Conservation (phyloP, 2,329 filamentous ascomycete genomes). For the Colletotrichum orbiculare region DNA sequence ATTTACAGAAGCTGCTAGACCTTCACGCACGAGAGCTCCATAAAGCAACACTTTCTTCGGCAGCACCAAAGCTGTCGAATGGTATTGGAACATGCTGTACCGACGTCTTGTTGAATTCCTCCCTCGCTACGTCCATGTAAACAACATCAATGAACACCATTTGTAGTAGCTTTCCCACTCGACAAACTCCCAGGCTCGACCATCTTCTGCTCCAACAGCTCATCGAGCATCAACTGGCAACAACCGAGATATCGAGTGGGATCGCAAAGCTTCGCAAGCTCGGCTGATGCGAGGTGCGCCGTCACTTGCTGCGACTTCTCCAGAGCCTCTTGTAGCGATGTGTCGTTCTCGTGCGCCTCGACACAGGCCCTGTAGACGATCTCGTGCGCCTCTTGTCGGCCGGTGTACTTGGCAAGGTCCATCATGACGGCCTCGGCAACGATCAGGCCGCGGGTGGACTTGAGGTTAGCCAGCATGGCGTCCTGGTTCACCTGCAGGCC, state of each 20-base stretch:
- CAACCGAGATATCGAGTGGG: slow-evolving; percentile 36
- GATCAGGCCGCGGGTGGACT: slow-evolving; percentile 63
- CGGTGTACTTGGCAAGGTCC: slow-evolving; percentile 63
- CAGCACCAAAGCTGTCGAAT: too few species aligned
- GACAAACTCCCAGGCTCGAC: background rate
- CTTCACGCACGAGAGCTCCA: too few species aligned
- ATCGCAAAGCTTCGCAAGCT: slow-evolving; percentile 40
- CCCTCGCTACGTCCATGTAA: too few species aligned
- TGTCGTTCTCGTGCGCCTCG: slow-evolving; percentile 56
- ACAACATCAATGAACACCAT: background rate
- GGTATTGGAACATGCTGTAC: too few species aligned
- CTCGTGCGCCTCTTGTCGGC: slow-evolving; percentile 65
- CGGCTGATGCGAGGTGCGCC: slow-evolving; percentile 46
- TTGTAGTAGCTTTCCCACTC: background rate
- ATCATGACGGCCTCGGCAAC: slow-evolving; percentile 72
- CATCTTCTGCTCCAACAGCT: slow-evolving; percentile 19
- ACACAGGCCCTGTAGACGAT: slow-evolving; percentile 66
- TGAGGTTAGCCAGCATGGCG: slow-evolving; percentile 61
- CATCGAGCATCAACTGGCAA: slow-evolving; percentile 36
- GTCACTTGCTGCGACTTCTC: slow-evolving; percentile 52
- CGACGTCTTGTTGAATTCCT: too few species aligned
- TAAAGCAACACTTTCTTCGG: too few species aligned
- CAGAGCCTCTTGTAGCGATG: slow-evolving; percentile 55
- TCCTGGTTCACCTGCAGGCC: slow-evolving; percentile 62
- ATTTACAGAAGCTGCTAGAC: too few species aligned